phyloP scores from a whole-genome alignment of 805 yeast genomes.

The Candida mattraensis region DNA sequence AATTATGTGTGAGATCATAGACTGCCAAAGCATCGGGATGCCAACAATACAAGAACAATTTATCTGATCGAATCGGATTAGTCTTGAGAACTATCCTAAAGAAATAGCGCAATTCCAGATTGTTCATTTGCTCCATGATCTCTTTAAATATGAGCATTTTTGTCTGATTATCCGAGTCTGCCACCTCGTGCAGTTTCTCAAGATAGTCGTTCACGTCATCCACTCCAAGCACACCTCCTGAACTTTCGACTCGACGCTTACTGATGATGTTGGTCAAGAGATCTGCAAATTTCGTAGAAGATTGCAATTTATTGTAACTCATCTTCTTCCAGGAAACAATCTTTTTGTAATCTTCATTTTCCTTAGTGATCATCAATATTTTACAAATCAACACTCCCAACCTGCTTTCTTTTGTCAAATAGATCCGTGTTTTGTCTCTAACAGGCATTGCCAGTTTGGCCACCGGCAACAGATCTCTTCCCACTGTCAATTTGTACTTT shows the following conservation, averaged over 20 bases:
- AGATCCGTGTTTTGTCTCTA: conserved; percentile 52
- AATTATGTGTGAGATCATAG: conserved; percentile 61
- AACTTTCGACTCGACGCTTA: conserved; percentile 43
- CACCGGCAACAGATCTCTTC: conserved; percentile 66
- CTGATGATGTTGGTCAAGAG: conserved; percentile 50
- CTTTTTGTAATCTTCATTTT: conserved; percentile 57
- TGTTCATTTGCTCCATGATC: conserved; percentile 50
- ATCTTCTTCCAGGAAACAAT: conserved; percentile 48
- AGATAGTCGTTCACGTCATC: conserved; percentile 49
- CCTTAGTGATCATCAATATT: conserved; percentile 57
- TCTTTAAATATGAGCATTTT: conserved; percentile 29
- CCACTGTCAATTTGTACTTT: conserved; percentile 55
- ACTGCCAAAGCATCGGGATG: conserved; percentile 76
- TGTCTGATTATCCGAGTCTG: conserved; percentile 7
- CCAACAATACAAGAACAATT: conserved; percentile 58
- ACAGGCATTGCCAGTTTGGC: conserved; percentile 62
- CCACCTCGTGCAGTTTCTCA: conserved; percentile 40
- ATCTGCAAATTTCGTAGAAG: conserved; percentile 47
- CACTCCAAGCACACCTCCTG: conserved; percentile 40
- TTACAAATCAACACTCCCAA: conserved; percentile 51
- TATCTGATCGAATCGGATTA: conserved; percentile 63
- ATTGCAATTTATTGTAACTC: conserved; percentile 34
- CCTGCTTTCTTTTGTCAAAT: conserved; percentile 61
- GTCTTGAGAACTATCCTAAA: conserved; percentile 63
- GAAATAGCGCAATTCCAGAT: conserved; percentile 45